These are phyloP conservation scores for Stereocaulon alpinum DNA, from an alignment of 495 filamentous ascomycete species.

Conservation along the genomic window DNA sequence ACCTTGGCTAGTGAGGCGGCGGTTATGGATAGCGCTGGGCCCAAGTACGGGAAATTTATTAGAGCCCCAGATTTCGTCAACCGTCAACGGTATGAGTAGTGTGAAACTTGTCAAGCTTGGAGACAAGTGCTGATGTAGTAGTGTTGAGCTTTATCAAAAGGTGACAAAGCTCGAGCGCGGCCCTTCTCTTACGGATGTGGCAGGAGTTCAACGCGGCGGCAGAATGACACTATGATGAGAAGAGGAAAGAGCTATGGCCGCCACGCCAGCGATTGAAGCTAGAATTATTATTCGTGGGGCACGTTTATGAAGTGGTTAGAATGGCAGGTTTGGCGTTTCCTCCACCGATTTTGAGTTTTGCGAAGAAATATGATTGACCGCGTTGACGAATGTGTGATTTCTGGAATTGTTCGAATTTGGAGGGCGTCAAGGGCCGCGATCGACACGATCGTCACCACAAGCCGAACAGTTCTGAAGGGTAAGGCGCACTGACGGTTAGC, in stretches of 20 bases:
- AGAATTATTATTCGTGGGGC: slow-evolving; percentile 23
- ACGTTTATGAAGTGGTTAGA: background rate
- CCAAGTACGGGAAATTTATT: slow-evolving; percentile 13
- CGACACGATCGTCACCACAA: slow-evolving; percentile 21
- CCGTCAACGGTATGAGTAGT: slow-evolving; percentile 5
- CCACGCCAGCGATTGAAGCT: slow-evolving; percentile 19
- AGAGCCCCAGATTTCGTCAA: slow-evolving; percentile 15
- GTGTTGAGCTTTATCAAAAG: background rate
- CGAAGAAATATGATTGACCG: background rate
- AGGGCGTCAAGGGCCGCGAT: slow-evolving; percentile 16
- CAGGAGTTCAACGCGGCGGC: slow-evolving; percentile 5
- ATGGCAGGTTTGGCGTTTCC: slow-evolving; percentile 7
- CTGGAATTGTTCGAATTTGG: slow-evolving; percentile 5
- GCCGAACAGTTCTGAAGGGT: slow-evolving; percentile 11
- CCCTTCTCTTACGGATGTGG: background rate
- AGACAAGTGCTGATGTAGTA: slow-evolving; percentile 5
- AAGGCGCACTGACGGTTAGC: slow-evolving; percentile 12
- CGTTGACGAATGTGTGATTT: slow-evolving; percentile 4
- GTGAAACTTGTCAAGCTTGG: background rate
- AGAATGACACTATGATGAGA: background rate
- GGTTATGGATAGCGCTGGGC: slow-evolving; percentile 14
- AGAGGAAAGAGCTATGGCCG: slow-evolving; percentile 12
- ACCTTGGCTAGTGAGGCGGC: slow-evolving; percentile 14
- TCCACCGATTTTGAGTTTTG: slow-evolving; percentile 11
- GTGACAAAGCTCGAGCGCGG: slow-evolving; percentile 3